A percentile compares a stretch with the other conserved stretches of the same genome.
phyloP scores from a whole-genome alignment of 192 early-diverging fungal genomes.

The Cladochytrium replicatum region DNA sequence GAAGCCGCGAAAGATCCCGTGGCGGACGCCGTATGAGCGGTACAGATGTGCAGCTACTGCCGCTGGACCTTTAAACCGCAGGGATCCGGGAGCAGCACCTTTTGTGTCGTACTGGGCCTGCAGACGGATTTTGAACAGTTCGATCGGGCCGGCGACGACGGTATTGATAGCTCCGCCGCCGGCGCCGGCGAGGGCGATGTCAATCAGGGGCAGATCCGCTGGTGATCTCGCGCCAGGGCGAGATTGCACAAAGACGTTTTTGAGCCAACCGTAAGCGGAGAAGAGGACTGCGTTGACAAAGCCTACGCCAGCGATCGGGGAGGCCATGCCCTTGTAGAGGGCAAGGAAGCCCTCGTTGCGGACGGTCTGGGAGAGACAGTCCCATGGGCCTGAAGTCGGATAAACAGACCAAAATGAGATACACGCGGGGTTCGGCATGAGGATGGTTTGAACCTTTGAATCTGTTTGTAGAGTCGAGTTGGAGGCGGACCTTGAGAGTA shows the following conservation, averaged over 20 bases:
- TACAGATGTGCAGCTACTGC: conserved; percentile 58
- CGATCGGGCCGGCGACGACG: conserved; percentile 82
- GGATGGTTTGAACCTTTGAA: conserved; percentile 67
- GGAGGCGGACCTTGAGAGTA: conserved; percentile 57
- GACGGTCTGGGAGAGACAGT: conserved; percentile 77
- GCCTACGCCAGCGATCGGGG: conserved; percentile 68
- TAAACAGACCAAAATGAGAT: conserved; percentile 24
- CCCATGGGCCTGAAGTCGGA: conserved; percentile 55
- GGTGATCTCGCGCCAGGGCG: conserved; percentile 13
- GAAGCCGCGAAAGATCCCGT: conserved; percentile 76
- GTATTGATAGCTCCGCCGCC: conserved; percentile 80
- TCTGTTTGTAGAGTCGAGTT: neutral
- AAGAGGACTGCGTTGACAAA: conserved; percentile 83
- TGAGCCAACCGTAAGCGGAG: conserved; percentile 63
- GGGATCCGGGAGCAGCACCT: neutral
- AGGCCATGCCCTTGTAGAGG: conserved; percentile 80
- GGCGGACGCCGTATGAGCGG: conserved; percentile 48
- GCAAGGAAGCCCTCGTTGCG: conserved; percentile 66
- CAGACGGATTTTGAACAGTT: conserved; percentile 86
- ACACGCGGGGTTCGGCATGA: too few relatives aligned
- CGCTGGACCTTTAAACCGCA: conserved; percentile 48
- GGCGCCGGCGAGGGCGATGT: conserved; percentile 79
- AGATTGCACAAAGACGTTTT: conserved; percentile 42
- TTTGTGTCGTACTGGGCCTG: conserved; percentile 71
- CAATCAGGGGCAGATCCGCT: conserved; percentile 45